Base-by-base conservation (phyloP, 2,329 filamentous ascomycete species). In the Colletotrichum musae region DNA sequence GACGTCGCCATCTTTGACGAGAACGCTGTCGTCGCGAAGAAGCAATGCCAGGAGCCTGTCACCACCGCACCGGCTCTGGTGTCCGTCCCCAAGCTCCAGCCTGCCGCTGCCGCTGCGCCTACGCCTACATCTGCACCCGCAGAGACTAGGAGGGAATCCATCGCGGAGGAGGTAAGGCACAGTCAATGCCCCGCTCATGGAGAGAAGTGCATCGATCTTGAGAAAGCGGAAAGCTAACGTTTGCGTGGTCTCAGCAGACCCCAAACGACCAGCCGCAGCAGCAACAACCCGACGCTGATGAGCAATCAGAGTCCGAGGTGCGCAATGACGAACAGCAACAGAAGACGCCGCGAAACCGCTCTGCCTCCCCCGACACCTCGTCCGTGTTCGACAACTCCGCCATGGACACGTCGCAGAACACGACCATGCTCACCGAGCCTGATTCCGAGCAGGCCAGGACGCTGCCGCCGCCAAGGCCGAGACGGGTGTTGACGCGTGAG, bases 301-400 rank as follows among this genome's bases (percentile, higher is more conserved):
- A 41, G 16, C 61, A 21, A 21, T 18, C 58, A 9, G 21, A 36
- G 10, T 26, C 26, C n/a, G 18, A 50, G 47, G 21, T 12, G 12
- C 54, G 43, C 43, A 18, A 47, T 28, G 43, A 56, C n/a, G 65
- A 58, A 26, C 51, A 68, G 53, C 54, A 57, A 41, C 26, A 32
- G 10, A 26, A 26, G 41, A 60, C 48, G 32, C 10, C 32, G 24
- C 56, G 62, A 28, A 66, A 45, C 24, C 61, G 51, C 21, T 67
- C 67, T 60, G 32, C 72, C 9, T 52, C 62, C 12, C 82, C 85
- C 4, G 82, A 83, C 58, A 78, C 81, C 15, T 84, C 83, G 18
- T 87, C 86, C 21, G 75, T 88, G 47, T 87, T 88, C 70, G 86
- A 88, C 75, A 79, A 76, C 64, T 86, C 85, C 1, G 77, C 74